phyloP scores from a whole-genome alignment of 1,284 basidiomycete species.

The Rhodotorula sp. region DNA sequence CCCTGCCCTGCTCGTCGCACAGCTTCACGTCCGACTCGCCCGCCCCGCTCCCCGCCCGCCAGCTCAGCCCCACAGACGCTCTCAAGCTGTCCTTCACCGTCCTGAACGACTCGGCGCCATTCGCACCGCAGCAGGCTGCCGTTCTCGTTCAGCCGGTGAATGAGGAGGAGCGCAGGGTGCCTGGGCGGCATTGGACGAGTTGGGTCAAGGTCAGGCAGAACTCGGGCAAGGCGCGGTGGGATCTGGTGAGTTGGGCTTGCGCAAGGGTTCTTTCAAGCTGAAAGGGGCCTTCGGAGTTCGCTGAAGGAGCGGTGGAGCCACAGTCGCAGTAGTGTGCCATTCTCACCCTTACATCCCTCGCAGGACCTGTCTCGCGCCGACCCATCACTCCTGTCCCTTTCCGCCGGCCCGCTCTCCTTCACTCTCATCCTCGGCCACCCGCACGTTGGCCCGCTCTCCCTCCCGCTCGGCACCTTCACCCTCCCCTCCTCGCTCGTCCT shows the following conservation, averaged over 20 bases:
- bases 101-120: background rate
- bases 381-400: slow-evolving; percentile 22
- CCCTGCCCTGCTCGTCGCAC: background rate
- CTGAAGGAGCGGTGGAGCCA: too few species aligned
- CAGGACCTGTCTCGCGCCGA: slow-evolving; percentile 35
- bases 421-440: slow-evolving; percentile 35
- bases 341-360: too few species aligned
- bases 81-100: slow-evolving; percentile 36
- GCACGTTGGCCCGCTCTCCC: slow-evolving; percentile 1
- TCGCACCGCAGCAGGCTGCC: slow-evolving; percentile 32
- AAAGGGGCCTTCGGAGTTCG: background rate
- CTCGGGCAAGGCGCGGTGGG: slow-evolving; percentile 31
- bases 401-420: slow-evolving; percentile 15
- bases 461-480: slow-evolving; percentile 32
- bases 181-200: background rate
- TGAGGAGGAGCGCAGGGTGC: background rate
- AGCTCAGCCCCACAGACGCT: slow-evolving; percentile 17
- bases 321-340: background rate
- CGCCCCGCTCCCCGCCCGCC: background rate
- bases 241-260: slow-evolving; percentile 21
- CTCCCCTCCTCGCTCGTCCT: slow-evolving; percentile 24
- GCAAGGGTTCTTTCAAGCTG: too few species aligned
- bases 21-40: slow-evolving; percentile 29
- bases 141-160: slow-evolving; percentile 14
- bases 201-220: slow-evolving; percentile 26